These are phyloP conservation scores for Lactifluus echinatus DNA, from an alignment of 768 basidiomycete genomes.

Conservation along the genomic window DNA sequence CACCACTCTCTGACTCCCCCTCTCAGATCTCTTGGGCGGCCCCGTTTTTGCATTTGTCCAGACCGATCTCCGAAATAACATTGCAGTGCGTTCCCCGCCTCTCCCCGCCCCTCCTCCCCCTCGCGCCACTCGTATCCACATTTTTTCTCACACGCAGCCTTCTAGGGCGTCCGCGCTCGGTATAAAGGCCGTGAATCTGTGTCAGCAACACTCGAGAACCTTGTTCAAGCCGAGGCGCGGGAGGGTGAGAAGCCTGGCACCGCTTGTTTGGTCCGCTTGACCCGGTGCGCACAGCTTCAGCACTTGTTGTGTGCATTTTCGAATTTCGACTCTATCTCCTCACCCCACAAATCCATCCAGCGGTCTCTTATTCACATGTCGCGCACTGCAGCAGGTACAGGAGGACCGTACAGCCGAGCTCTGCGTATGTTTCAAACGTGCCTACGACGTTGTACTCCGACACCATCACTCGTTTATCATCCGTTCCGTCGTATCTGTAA, in stretches of 20 bases:
- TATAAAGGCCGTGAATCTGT: conserved; percentile 35
- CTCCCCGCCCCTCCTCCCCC: background rate
- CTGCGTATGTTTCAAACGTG: conserved; percentile 58
- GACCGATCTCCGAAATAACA: conserved; percentile 58
- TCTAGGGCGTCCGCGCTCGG: conserved; percentile 56
- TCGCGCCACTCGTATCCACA: background rate
- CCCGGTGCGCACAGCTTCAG: conserved; percentile 39
- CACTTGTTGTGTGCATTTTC: background rate
- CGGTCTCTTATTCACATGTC: conserved; percentile 59
- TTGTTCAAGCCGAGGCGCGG: conserved; percentile 44
- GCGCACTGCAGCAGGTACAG: conserved; percentile 59
- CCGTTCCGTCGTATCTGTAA: conserved; percentile 53
- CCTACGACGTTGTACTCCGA: conserved; percentile 59
- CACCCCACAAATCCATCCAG: conserved; percentile 28
- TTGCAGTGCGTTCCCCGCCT: conserved; percentile 42
- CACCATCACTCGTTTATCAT: conserved; percentile 63
- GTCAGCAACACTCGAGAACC: conserved; percentile 51
- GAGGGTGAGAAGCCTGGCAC: conserved; percentile 42
- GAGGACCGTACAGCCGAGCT: conserved; percentile 43
- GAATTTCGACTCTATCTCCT: conserved; percentile 1
- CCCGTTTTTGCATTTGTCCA: conserved; percentile 70
- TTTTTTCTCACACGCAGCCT: background rate
- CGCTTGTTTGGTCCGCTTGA: conserved; percentile 54
- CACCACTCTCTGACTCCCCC: background rate
- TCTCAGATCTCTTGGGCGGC: conserved; percentile 54